Evolutionary conservation across 208 protist species (phyloP).

Genomic region (Acanthamoeba triangularis): DNA sequence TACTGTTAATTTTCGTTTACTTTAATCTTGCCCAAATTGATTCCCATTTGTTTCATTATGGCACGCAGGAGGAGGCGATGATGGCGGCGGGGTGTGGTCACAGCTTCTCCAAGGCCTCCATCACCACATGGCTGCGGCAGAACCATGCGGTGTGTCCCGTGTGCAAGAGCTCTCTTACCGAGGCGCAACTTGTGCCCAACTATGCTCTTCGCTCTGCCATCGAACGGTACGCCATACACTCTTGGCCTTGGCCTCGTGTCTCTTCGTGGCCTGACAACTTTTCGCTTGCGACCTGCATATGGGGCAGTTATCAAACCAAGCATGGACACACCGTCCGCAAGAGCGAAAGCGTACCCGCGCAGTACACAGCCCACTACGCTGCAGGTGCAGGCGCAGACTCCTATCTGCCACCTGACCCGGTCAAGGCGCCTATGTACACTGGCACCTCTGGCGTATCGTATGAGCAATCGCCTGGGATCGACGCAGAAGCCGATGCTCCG

Average conservation of each 20-base stretch:
- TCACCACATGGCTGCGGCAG: slow-evolving; percentile 19
- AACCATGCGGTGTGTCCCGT: slow-evolving; percentile 4
- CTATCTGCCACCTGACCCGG: background rate
- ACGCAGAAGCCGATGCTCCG: background rate
- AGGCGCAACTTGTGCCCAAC: background rate
- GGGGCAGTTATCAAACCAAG: too few relatives aligned
- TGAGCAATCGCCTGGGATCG: background rate
- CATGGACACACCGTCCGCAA: too few relatives aligned
- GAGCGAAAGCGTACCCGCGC: too few relatives aligned
- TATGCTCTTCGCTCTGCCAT: slow-evolving; percentile 11
- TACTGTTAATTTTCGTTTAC: background rate
- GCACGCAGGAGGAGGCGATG: slow-evolving; percentile 18
- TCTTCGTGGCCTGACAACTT: too few relatives aligned
- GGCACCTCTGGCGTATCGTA: too few relatives aligned
- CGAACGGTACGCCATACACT: background rate
- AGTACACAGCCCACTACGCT: too few relatives aligned
- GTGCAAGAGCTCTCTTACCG: background rate
- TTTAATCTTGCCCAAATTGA: too few relatives aligned
- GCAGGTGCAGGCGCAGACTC: background rate
- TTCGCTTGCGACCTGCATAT: background rate
- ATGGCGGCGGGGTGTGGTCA: background rate
- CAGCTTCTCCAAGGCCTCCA: background rate
- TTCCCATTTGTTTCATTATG: background rate
- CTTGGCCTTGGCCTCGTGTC: too few relatives aligned
- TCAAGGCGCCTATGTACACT: too few relatives aligned